These are phyloP conservation scores for Alternaria postmessia DNA, from an alignment of 2,329 filamentous ascomycete genomes.

Conservation along the genomic window DNA sequence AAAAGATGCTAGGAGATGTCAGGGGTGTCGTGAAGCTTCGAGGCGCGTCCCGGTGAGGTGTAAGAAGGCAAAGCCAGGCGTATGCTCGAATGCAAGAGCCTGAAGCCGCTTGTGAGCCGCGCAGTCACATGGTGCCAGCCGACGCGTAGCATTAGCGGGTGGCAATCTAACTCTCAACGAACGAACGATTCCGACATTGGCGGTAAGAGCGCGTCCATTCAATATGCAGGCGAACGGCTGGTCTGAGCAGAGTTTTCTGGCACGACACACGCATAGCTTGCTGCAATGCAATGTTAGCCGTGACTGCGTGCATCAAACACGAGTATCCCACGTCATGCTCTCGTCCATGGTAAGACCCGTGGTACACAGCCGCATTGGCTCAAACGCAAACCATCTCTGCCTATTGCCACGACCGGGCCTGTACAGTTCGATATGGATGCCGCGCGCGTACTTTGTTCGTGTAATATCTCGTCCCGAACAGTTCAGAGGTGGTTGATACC, in stretches of 20 bases:
- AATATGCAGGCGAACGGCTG: slow-evolving; percentile 26
- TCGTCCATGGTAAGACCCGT: background rate
- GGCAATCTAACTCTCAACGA: slow-evolving; percentile 24
- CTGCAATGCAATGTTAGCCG: slow-evolving; percentile 16
- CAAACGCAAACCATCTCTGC: background rate
- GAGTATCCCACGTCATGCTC: slow-evolving; percentile 2
- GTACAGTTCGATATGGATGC: background rate
- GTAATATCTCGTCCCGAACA: background rate
- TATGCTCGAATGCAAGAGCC: slow-evolving; percentile 16
- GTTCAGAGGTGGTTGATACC: background rate
- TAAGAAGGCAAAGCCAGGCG: slow-evolving; percentile 15
- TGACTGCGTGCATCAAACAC: slow-evolving; percentile 17
- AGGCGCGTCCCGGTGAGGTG: slow-evolving; percentile 30
- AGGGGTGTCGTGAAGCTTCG: slow-evolving; percentile 11
- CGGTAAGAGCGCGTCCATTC: slow-evolving; percentile 17
- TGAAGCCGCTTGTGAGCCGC: slow-evolving; percentile 26
- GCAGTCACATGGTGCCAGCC: slow-evolving; percentile 29
- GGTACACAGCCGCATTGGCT: background rate
- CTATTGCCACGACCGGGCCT: background rate
- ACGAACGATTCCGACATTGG: slow-evolving; percentile 13
- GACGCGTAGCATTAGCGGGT: slow-evolving; percentile 33
- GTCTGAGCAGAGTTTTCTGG: slow-evolving; percentile 22
- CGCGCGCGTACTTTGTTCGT: background rate
- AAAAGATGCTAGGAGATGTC: slow-evolving; percentile 12
- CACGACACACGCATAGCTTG: slow-evolving; percentile 5